Conservation (phyloP, 108 stramenopile genomes). For the Parietichytrium sp. region DNA sequence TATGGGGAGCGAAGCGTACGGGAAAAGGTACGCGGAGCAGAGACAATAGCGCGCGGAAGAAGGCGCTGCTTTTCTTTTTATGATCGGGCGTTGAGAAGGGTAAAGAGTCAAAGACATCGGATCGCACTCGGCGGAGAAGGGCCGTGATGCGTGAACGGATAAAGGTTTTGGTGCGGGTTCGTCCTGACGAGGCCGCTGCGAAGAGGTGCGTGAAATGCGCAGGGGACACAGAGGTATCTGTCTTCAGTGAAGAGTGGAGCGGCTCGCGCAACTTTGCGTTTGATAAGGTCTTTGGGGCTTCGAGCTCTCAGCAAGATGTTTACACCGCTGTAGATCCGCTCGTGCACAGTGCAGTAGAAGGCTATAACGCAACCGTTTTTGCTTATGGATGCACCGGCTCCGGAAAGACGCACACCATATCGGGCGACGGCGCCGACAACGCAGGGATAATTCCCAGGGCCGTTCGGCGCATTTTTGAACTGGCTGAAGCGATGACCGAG, state of each 20-base stretch:
- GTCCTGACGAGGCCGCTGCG: neutral
- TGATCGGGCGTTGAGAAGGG: too few species aligned
- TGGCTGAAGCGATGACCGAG: neutral
- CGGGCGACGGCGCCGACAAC: neutral
- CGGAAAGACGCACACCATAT: slow-evolving; percentile 58
- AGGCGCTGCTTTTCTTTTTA: too few species aligned
- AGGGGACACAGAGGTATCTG: too few species aligned
- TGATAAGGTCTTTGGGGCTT: slow-evolving; percentile 45
- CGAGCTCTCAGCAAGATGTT: slow-evolving; percentile 40
- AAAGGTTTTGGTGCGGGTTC: neutral
- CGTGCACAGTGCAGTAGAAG: slow-evolving; percentile 77
- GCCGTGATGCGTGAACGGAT: slow-evolving; percentile 15
- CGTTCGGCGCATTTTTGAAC: slow-evolving; percentile 16
- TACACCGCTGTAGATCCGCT: slow-evolving; percentile 50
- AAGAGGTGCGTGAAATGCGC: too few species aligned
- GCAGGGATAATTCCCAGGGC: neutral
- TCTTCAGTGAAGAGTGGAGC: too few species aligned
- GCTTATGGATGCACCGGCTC: slow-evolving; percentile 80
- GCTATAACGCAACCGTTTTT: slow-evolving; percentile 84
- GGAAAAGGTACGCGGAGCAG: too few species aligned
- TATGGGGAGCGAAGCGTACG: too few species aligned
- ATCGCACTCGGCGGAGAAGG: too few species aligned
- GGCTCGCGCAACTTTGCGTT: slow-evolving; percentile 24
- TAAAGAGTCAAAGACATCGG: too few species aligned
- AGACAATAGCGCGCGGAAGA: too few species aligned